Conservation (phyloP, 441 rosid species). For the Gossypium laxum region DNA sequence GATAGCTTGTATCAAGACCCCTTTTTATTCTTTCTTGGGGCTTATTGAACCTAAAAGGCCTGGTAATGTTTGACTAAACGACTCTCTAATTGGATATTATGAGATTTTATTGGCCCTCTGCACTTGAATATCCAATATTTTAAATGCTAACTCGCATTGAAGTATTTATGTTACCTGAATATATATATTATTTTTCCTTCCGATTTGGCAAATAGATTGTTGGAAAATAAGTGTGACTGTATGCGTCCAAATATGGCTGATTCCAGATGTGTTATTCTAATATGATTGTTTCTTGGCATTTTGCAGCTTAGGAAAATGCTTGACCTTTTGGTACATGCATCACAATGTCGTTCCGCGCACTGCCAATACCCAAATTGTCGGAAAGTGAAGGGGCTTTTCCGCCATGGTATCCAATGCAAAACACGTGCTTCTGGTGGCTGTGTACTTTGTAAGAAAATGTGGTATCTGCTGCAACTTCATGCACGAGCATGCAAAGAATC, state of each 20-base stretch:
- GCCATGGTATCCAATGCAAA: slow-evolving; percentile 91
- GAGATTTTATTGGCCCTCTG: background rate
- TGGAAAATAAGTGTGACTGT: slow-evolving; percentile 1
- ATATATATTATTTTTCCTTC: background rate
- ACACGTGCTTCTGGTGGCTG: slow-evolving; percentile 93
- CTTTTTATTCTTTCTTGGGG: background rate
- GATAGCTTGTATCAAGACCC: background rate
- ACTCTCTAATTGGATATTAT: too few species aligned
- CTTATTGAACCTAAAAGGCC: slow-evolving; percentile 82
- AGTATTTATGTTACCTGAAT: background rate
- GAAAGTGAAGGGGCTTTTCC: slow-evolving; percentile 89
- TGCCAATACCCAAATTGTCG: slow-evolving; percentile 98
- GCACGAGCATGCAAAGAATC: slow-evolving; percentile 99
- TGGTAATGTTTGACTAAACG: slow-evolving; percentile 20
- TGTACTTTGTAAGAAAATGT: slow-evolving; percentile 89
- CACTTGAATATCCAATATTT: background rate
- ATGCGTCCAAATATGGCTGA: background rate
- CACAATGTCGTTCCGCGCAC: slow-evolving; percentile 74
- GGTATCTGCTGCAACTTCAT: slow-evolving; percentile 97
- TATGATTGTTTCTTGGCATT: slow-evolving; percentile 8
- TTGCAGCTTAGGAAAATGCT: slow-evolving; percentile 98
- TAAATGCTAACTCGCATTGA: background rate
- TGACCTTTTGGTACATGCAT: slow-evolving; percentile 95
- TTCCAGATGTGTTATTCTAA: slow-evolving; percentile 7
- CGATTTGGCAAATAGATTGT: background rate